Evolutionary conservation across 768 basidiomycete genomes (phyloP).

Genomic region (Lactifluus volemus): DNA sequence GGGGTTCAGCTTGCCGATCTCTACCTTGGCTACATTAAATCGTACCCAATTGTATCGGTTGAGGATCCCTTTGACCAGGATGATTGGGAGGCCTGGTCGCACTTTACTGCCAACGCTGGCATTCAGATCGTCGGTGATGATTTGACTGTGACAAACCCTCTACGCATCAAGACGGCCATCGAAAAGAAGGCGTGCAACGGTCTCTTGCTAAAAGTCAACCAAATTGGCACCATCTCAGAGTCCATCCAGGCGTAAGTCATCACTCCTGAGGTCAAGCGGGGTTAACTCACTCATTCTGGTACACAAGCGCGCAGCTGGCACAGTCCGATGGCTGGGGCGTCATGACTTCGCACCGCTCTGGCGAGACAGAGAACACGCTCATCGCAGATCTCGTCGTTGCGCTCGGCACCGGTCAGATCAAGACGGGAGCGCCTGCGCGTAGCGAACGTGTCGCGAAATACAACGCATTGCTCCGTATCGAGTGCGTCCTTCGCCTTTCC

Average conservation of each 20-base stretch:
- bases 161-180: slow-evolving; percentile 96
- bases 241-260: slow-evolving; percentile 90
- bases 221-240: slow-evolving; percentile 98
- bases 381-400: slow-evolving; percentile 95
- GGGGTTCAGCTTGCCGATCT: slow-evolving; percentile 89
- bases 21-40: slow-evolving; percentile 77
- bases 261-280: neutral
- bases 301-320: slow-evolving; percentile 77
- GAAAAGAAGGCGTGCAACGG: slow-evolving; percentile 99
- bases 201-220: slow-evolving; percentile 97
- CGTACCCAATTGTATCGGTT: slow-evolving; percentile 93
- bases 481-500: slow-evolving; percentile 41
- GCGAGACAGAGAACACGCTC: slow-evolving; percentile 96
- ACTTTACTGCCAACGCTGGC: slow-evolving; percentile 71
- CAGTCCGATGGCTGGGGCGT: slow-evolving; percentile 98
- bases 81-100: slow-evolving; percentile 97
- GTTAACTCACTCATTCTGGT: neutral
- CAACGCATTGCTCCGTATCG: slow-evolving; percentile 84
- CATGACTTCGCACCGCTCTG: slow-evolving; percentile 99
- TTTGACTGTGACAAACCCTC: slow-evolving; percentile 94
- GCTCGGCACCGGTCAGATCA: slow-evolving; percentile 89
- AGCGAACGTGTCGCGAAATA: slow-evolving; percentile 96
- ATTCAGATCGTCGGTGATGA: slow-evolving; percentile 96
- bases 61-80: slow-evolving; percentile 99
- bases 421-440: slow-evolving; percentile 95